These are phyloP conservation scores for Wickerhamomyces rabaulensis DNA, from an alignment of 805 yeast species.

Conservation along the genomic window DNA sequence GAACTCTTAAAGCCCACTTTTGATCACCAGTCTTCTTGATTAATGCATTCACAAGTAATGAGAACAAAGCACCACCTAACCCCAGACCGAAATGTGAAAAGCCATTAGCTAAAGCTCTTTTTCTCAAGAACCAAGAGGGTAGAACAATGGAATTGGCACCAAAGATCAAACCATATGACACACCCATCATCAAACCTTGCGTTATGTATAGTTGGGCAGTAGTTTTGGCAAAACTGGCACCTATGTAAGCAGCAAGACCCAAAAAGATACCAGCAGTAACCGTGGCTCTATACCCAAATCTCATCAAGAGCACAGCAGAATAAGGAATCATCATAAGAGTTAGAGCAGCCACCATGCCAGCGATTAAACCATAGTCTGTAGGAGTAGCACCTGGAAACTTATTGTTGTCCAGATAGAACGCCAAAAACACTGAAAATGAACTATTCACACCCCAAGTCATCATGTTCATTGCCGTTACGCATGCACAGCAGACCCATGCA, in stretches of 20 bases:
- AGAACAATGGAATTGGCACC: conserved; percentile 46
- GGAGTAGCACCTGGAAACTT: conserved; percentile 45
- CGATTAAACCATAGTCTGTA: conserved; percentile 50
- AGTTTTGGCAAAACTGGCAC: conserved; percentile 48
- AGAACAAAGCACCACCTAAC: conserved; percentile 42
- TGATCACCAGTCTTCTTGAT: conserved; percentile 37
- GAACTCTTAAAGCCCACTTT: conserved; percentile 41
- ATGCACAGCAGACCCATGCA: conserved; percentile 44
- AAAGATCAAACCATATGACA: conserved; percentile 44
- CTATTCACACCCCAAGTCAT: conserved; percentile 36
- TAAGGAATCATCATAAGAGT: conserved; percentile 51
- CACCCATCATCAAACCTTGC: conserved; percentile 48
- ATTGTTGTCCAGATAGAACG: conserved; percentile 37
- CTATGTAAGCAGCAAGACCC: conserved; percentile 42
- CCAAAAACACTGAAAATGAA: conserved; percentile 49
- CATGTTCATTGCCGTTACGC: conserved; percentile 27
- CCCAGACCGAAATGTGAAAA: conserved; percentile 48
- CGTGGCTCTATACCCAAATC: conserved; percentile 37
- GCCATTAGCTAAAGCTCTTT: conserved; percentile 45
- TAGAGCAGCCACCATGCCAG: conserved; percentile 46
- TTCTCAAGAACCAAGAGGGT: conserved; percentile 50
- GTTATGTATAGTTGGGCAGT: conserved; percentile 46
- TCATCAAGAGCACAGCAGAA: conserved; percentile 34
- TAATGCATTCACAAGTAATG: conserved; percentile 37
- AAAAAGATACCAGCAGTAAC: conserved; percentile 34